Percentiles rank a stretch among this genome's conserved stretches.
These are phyloP conservation scores for Populus hybrid DNA, from an alignment of 441 rosid species.

Conservation along the genomic window DNA sequence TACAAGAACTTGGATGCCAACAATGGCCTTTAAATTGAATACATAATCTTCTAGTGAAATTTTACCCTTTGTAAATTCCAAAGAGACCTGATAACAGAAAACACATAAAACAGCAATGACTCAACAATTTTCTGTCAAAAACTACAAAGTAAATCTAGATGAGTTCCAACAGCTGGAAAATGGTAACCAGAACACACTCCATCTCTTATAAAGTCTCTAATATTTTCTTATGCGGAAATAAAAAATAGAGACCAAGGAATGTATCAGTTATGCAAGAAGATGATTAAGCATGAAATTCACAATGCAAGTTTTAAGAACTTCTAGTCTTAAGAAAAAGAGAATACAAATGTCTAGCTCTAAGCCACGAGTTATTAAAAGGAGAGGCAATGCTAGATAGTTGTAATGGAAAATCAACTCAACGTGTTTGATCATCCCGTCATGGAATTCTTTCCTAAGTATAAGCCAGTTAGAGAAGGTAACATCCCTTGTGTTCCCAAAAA, in stretches of 20 bases:
- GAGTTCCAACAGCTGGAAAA: not conserved
- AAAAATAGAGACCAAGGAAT: not conserved
- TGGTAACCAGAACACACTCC: not conserved
- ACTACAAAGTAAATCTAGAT: not conserved
- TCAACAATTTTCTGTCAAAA: conserved; percentile 9
- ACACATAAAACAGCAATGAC: conserved; percentile 16
- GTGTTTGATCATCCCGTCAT: not conserved
- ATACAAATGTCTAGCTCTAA: not conserved
- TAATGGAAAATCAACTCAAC: not conserved
- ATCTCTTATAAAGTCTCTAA: conserved; percentile 2
- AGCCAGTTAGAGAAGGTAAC: not conserved
- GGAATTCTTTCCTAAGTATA: not conserved
- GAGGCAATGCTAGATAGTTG: not conserved
- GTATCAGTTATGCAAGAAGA: not conserved
- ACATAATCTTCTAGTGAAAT: conserved; percentile 49
- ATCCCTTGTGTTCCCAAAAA: not conserved
- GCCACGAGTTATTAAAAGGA: not conserved
- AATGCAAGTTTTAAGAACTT: not conserved
- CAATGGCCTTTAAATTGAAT: conserved; percentile 36
- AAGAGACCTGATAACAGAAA: conserved; percentile 49
- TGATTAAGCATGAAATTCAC: not conserved
- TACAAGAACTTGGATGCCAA: conserved; percentile 55
- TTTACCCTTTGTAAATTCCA: conserved; percentile 54
- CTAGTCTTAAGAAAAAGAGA: not conserved
- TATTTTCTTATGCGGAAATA: not conserved